Evolutionary conservation across 805 yeast genomes (phyloP).

Genomic region (Candida sithepensis): DNA sequence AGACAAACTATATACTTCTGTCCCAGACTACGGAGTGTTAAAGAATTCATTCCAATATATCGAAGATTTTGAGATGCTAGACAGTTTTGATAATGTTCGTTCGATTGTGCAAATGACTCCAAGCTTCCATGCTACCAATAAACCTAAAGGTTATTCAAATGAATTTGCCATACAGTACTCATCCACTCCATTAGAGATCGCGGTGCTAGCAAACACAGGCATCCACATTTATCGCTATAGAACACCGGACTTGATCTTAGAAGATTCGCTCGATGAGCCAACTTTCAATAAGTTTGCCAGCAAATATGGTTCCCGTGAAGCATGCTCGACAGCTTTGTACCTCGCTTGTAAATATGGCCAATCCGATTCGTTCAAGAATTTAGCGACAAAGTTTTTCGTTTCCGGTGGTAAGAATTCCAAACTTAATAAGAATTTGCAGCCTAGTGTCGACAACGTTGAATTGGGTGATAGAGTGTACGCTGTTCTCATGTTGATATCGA

Average conservation of each 20-base stretch:
- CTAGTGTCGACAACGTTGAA: conserved; percentile 68
- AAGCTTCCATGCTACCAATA: conserved; percentile 64
- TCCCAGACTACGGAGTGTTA: conserved; percentile 81
- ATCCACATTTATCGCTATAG: conserved; percentile 72
- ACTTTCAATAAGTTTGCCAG: conserved; percentile 66
- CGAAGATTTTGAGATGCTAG: conserved; percentile 79
- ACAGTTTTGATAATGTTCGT: conserved; percentile 52
- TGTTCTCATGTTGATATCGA: conserved; percentile 68
- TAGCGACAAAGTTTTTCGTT: conserved; percentile 48
- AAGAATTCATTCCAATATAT: conserved; percentile 67
- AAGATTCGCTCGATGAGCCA: conserved; percentile 56
- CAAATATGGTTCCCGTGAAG: conserved; percentile 83
- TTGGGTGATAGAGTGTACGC: conserved; percentile 92
- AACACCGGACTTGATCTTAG: conserved; percentile 76
- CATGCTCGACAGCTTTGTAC: conserved; percentile 84
- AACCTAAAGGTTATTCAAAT: conserved; percentile 82
- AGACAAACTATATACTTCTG: conserved; percentile 58
- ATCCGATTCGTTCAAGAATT: conserved; percentile 44
- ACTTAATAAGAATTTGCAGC: conserved; percentile 32
- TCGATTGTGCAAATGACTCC: conserved; percentile 71
- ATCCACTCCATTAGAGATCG: conserved; percentile 62
- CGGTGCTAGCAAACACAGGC: conserved; percentile 77
- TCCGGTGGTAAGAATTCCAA: conserved; percentile 53
- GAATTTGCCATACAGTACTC: conserved; percentile 84
- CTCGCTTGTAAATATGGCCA: conserved; percentile 74